phyloP scores from a whole-genome alignment of 345 rosid species.

The Firmiana major region DNA sequence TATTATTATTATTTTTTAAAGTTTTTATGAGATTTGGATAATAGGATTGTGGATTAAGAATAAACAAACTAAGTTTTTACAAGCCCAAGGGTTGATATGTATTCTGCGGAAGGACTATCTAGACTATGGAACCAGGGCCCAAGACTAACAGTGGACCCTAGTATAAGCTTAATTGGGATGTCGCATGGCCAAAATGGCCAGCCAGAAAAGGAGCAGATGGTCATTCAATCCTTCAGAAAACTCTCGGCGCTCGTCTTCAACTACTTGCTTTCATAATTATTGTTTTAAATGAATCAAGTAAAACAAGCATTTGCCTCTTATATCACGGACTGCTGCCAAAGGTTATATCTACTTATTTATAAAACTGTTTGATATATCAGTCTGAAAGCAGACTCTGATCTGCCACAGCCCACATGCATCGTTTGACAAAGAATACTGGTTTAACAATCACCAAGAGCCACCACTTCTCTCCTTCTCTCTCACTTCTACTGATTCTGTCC shows the following conservation, averaged over 20 bases:
- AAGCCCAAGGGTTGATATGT: not conserved
- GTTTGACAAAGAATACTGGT: not conserved
- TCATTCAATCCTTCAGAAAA: not conserved
- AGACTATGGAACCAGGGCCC: not conserved
- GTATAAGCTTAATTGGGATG: not conserved
- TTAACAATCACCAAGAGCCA: not conserved
- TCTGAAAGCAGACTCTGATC: not conserved
- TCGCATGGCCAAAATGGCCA: not conserved
- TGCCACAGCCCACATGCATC: slow-evolving; percentile 3
- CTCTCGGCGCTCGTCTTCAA: not conserved
- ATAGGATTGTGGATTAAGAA: not conserved
- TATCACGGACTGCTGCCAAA: not conserved
- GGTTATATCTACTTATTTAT: not conserved
- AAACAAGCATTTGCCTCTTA: not conserved
- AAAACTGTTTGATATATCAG: not conserved
- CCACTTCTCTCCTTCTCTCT: not conserved
- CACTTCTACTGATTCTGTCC: not conserved
- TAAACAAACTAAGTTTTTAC: too few species aligned
- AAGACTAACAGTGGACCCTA: not conserved
- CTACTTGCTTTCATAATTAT: not conserved
- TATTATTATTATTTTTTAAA: too few species aligned
- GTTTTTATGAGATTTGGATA: too few species aligned
- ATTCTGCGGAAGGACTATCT: not conserved
- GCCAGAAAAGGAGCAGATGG: not conserved
- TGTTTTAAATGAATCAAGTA: not conserved